phyloP scores from a whole-genome alignment of 805 yeast species.

The Candida hungchunana region DNA sequence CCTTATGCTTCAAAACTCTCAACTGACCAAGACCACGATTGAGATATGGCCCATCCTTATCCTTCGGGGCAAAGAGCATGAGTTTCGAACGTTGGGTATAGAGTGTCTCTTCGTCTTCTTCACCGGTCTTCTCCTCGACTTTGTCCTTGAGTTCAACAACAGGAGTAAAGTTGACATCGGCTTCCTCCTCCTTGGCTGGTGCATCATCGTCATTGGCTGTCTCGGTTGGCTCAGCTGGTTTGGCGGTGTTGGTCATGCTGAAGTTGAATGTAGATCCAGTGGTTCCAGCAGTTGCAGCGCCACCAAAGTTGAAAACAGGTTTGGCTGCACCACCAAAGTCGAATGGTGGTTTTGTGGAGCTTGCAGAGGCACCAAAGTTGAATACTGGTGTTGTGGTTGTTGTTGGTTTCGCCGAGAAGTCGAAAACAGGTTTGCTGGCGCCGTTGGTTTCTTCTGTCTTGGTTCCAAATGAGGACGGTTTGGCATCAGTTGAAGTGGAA shows the following conservation, averaged over 20 bases:
- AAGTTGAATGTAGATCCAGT: conserved; percentile 12
- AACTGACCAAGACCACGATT: conserved; percentile 79
- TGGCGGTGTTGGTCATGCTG: conserved; percentile 22
- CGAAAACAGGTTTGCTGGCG: conserved; percentile 9
- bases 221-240: conserved; percentile 16
- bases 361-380: conserved; percentile 26
- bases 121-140: conserved; percentile 68
- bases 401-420: conserved; percentile 6
- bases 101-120: conserved; percentile 67
- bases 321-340: conserved; percentile 15
- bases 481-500: conserved; percentile 5
- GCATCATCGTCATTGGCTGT: conserved; percentile 29
- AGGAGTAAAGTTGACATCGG: conserved; percentile 43
- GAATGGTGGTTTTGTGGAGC: conserved; percentile 11
- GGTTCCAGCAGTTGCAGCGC: conserved; percentile 9
- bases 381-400: conserved; percentile 23
- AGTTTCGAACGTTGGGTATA: conserved; percentile 71
- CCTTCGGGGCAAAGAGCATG: conserved; percentile 51
- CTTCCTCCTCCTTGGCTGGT: conserved; percentile 40
- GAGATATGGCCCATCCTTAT: conserved; percentile 43
- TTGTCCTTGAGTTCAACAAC: conserved; percentile 44
- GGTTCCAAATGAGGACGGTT: conserved; percentile 26
- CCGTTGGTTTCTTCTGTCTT: conserved; percentile 1
- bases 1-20: conserved; percentile 60
- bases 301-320: conserved; percentile 27